Percentiles rank a stretch among this genome's conserved stretches.
phyloP scores from a whole-genome alignment of 768 basidiomycete species.

The Imleria badia region DNA sequence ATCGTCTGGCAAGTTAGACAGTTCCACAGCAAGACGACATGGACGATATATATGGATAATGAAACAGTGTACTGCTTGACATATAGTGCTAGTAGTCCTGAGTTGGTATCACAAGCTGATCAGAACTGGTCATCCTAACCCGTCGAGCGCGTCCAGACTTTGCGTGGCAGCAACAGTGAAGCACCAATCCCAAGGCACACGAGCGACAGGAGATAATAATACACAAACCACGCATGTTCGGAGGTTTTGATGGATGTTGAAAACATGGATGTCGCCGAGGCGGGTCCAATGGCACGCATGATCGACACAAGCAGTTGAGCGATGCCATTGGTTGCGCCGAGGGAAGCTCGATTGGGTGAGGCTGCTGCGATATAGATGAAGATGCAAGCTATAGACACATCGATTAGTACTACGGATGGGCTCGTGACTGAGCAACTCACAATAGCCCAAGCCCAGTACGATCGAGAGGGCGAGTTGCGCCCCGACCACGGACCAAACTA shows the following conservation, averaged over 20 bases:
- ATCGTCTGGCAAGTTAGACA: too few relatives aligned
- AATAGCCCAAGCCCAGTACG: slow-evolving; percentile 52
- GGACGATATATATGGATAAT: too few relatives aligned
- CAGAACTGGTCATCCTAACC: too few relatives aligned
- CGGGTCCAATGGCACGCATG: slow-evolving; percentile 52
- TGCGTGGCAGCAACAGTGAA: slow-evolving; percentile 30
- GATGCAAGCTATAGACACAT: slow-evolving; percentile 51
- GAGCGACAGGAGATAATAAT: slow-evolving; percentile 25
- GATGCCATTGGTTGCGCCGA: slow-evolving; percentile 73
- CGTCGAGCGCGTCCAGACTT: slow-evolving; percentile 15
- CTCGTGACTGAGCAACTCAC: slow-evolving; percentile 36
- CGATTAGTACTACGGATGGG: not conserved
- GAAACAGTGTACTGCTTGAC: too few relatives aligned
- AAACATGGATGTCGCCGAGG: slow-evolving; percentile 61
- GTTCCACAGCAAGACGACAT: too few relatives aligned
- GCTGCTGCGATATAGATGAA: slow-evolving; percentile 71
- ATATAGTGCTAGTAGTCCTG: too few relatives aligned
- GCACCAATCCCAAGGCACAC: slow-evolving; percentile 15
- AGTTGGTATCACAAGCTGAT: too few relatives aligned
- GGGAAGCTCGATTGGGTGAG: slow-evolving; percentile 62
- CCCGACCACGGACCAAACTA: slow-evolving; percentile 50
- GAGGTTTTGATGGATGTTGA: slow-evolving; percentile 57
- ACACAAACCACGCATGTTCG: slow-evolving; percentile 27
- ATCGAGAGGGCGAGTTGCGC: slow-evolving; percentile 50
- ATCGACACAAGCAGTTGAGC: slow-evolving; percentile 44